Base-by-base conservation (phyloP, 768 basidiomycete species). In the Kwoniella sp. region DNA sequence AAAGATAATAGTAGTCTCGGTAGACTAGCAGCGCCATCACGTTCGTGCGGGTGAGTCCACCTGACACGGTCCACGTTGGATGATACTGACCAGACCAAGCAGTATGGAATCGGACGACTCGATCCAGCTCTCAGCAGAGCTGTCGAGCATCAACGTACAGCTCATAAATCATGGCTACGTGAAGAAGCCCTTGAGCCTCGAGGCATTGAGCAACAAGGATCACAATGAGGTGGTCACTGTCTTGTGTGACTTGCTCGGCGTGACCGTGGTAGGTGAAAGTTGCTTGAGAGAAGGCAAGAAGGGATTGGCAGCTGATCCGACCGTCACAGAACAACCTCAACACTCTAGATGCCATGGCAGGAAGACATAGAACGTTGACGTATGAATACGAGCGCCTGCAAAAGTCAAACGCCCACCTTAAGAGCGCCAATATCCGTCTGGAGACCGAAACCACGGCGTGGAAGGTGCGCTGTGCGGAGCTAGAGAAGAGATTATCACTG, bases 141-240 rank as follows among this genome's bases (percentile, higher is more conserved):
- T 65, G 15, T 66, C 65, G 1, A 55, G 59, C 10, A 58, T 67
- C 46, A 69, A 69, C 47, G 40, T 48, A 7, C 67, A 69, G 50
- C 43, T 69, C 1, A 22, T 66, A 11, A 56, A 57, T 7, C 64
- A 64, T 46, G 67, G 67, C 5, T 69, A 62, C 62, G 39, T 60
- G 7, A 66, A 64, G 46, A 41, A 54, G 12, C 64, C 67, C 1
- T 28, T 69, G 3, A 50, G 62, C 42, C 52, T 69, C 3, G 50
- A 56, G 14, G 50, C 57, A 0, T 38, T 69, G 23, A 17, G 45
- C 19, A 48, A 52, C 22, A 50, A 47, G 37, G 60, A 62, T 25
- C 53, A 54, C n/a, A 54, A 53, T 22, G 64, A 69, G 23, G 64
- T 66, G 22, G 43, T 59, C 8, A 39, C 37, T 3, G 60, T 66